Conservation (phyloP, 768 basidiomycete species). For the Lactifluus hygrophoroides region DNA sequence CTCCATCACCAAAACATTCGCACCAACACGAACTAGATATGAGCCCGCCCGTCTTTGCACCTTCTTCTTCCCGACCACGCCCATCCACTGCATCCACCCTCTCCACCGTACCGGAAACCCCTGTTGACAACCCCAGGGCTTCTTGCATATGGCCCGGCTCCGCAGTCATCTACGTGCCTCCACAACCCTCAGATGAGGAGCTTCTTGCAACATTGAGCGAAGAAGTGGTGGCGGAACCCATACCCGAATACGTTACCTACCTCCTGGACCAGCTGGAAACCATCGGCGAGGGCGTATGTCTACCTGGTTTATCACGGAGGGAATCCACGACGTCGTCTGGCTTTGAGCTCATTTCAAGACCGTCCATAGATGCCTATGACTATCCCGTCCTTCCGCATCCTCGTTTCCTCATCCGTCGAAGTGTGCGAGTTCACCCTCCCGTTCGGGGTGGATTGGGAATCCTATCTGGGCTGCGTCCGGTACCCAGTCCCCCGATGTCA, state of each 20-base stretch:
- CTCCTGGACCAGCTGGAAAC: constrained; percentile 11
- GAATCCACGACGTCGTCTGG: constrained; percentile 1
- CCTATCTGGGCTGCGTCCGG: not conserved
- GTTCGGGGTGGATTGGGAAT: not conserved
- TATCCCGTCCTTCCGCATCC: constrained; percentile 4
- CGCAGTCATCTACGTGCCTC: constrained; percentile 6
- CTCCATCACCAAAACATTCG: not conserved
- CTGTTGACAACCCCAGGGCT: not conserved
- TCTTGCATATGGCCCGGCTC: constrained; percentile 1
- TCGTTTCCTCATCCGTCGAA: constrained; percentile 7
- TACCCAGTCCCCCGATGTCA: not conserved
- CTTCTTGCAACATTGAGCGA: constrained; percentile 7
- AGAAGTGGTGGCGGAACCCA: constrained; percentile 1
- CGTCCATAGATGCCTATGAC: constrained; percentile 13
- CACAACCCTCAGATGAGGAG: constrained; percentile 15
- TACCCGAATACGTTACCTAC: constrained; percentile 13
- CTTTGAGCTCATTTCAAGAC: constrained; percentile 14
- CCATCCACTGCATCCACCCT: not conserved
- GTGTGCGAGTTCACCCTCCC: not conserved
- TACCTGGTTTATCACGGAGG: constrained; percentile 3
- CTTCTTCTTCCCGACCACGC: not conserved
- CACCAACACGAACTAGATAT: not conserved
- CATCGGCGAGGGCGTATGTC: constrained; percentile 6
- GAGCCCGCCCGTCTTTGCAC: not conserved
- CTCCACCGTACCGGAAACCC: not conserved